Evolutionary conservation across 768 basidiomycete genomes (phyloP).

Genomic region (Russula emetica): DNA sequence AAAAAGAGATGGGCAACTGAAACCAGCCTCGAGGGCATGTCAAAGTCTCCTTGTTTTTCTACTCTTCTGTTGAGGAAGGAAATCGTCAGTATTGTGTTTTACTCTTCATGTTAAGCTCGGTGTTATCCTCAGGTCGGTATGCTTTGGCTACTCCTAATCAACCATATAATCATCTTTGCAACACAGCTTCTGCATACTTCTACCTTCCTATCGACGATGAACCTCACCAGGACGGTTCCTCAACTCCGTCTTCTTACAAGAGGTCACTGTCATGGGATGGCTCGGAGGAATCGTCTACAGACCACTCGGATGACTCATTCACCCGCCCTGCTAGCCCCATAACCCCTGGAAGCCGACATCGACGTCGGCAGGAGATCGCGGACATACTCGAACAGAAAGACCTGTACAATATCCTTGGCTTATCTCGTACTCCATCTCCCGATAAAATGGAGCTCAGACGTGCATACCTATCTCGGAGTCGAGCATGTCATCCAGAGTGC

Average conservation of each 20-base stretch:
- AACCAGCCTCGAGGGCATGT: background rate
- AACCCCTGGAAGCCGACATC: conserved; percentile 16
- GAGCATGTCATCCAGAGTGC: conserved; percentile 82
- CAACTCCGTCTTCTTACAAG: conserved; percentile 30
- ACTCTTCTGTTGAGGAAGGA: background rate
- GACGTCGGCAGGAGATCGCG: conserved; percentile 38
- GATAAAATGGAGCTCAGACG: conserved; percentile 64
- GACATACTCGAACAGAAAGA: conserved; percentile 59
- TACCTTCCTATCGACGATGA: conserved; percentile 57
- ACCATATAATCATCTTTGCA: background rate
- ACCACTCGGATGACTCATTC: conserved; percentile 25
- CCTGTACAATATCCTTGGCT: conserved; percentile 70
- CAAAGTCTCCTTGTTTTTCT: background rate
- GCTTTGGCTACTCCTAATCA: background rate
- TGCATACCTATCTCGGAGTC: conserved; percentile 72
- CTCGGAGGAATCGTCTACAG: conserved; percentile 23
- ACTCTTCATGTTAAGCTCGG: conserved; percentile 25
- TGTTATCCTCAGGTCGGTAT: conserved; percentile 26
- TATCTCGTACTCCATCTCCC: conserved; percentile 45
- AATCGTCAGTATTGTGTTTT: background rate
- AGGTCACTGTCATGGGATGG: conserved; percentile 34
- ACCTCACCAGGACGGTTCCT: conserved; percentile 46
- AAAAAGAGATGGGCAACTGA: background rate
- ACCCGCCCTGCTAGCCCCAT: conserved; percentile 20
- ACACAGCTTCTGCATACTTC: conserved; percentile 58